Percentiles rank a stretch among this genome's conserved stretches.
phyloP scores from a whole-genome alignment of 2,329 filamentous ascomycete genomes.

The Xylariales sp. region DNA sequence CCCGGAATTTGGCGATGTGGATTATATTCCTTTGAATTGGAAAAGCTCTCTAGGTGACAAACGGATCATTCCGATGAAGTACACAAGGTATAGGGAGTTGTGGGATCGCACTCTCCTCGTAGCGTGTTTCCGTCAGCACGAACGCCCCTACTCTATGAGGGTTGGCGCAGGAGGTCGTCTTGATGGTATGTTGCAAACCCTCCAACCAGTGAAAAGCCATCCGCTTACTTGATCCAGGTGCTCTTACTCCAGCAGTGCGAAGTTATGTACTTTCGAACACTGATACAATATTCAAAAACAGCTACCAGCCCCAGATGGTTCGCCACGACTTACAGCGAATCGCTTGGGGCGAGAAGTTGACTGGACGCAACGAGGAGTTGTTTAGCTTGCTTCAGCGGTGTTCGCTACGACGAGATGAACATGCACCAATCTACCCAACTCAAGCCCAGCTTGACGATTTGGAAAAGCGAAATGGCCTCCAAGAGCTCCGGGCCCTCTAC shows the following conservation, averaged over 20 bases:
- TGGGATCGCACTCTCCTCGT: conserved; percentile 2
- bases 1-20: not conserved
- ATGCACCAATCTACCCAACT: conserved; percentile 1
- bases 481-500: not conserved
- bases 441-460: not conserved
- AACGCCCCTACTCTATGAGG: conserved; percentile 1
- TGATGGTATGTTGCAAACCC: not conserved
- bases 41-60: not conserved
- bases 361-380: not conserved
- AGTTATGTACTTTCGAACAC: conserved; percentile 1
- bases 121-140: not conserved
- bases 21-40: not conserved
- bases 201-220: not conserved
- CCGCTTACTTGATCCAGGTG: not conserved
- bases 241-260: not conserved
- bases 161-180: conserved; percentile 1
- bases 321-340: not conserved
- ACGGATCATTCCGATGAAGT: not conserved
- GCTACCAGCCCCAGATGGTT: not conserved
- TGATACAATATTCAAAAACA: not conserved
- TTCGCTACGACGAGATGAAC: not conserved
- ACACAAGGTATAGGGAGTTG: not conserved
- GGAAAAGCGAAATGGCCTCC: not conserved
- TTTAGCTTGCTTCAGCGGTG: not conserved
- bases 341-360: conserved; percentile 1